Base-by-base conservation (phyloP, 805 yeast species). In the Metschnikowia proteae region DNA sequence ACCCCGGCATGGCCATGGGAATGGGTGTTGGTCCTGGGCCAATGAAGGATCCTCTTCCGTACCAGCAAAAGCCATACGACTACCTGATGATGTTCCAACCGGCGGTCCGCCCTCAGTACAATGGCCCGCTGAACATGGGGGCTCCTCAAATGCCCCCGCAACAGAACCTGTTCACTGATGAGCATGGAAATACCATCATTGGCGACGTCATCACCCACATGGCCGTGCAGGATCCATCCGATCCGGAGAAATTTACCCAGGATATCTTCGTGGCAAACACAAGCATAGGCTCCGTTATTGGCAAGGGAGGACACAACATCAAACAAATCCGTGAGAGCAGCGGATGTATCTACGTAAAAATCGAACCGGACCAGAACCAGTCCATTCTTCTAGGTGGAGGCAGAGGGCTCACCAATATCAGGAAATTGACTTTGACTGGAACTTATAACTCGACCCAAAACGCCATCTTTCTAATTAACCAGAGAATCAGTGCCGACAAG, bases 231-330 rank as follows among this genome's bases (percentile, higher is more conserved):
- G 58, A 60, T 7, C 60, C 59, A n/a, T 53, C 61, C 13, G 60
- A 47, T 33, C 70, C 78, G 37, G 86, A 78, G 57, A 78, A 79
- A 58, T 74, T 78, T 46, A 77, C 81, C 47, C 88, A 86, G 64
- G 91, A 85, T 51, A 74, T 88, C 3, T 83, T 70, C 55, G 88
- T 89, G 38, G 90, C 95, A 25, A 83, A 84, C 60, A 80, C 80
- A 33, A 84, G 78, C 64, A 90, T 89, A 35, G 96, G 96, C 1
- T 80, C 87, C 35, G 83, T 89, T 27, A 89, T 89, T 51, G 96
- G 96, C 1, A 87, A 83, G 65, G 88, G 89, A 30, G 96, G 96
- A 17, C 81, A 85, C 59, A 86, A 84, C 57, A 84, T 89, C 50
- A 85, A 83, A 59, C 88, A 86, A 53, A 83, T 89, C 43, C 78